Base-by-base conservation (phyloP, 768 basidiomycete genomes). In the Lactifluus pinguis region DNA sequence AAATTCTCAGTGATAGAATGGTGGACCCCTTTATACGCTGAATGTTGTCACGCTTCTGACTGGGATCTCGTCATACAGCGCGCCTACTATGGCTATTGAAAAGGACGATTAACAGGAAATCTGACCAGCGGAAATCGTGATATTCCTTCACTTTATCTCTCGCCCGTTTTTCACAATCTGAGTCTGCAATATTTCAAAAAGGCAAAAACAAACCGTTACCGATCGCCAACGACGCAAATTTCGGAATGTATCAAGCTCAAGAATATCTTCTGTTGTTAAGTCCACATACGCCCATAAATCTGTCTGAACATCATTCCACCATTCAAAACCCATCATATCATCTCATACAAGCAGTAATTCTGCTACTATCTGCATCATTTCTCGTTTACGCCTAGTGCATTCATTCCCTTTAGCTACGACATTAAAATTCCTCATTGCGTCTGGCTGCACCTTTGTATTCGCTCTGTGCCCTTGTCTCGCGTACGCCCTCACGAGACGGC, bases 1-100 rank as follows among this genome's bases (percentile, higher is more conserved):
- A n/a, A 9, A n/a, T 21, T 30, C 42, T 17, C 62, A 83, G 83
- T 65, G 83, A 84, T 67, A 77, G 81, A 70, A 84, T 83, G 83
- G 80, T 81, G 51, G 30, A 61, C 47, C 39, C 39, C 42, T n/a
- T 44, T 70, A 49, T 21, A 36, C 39, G 30, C 30, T 25, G 32
- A 21, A 50, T 32, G 44, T 34, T 50, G 48, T 32, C 51, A 51
- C 54, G 45, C 38, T 36, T 42, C 49, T 53, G 42, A 51, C 56
- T 53, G 57, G 68, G 56, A 68, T 60, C 25, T 66, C 51, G 66
- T 66, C 32, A 57, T 39, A 34, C 70, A 83, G 82, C 83, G 83
- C 62, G 83, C 83, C 59, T 84, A 84, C 69, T 84, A 84, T 66
- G 83, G 83, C 52, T 66, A 66, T 57, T 66, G 55, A 64, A 62